Conservation (phyloP, 805 yeast species). For the Candida anglica region DNA sequence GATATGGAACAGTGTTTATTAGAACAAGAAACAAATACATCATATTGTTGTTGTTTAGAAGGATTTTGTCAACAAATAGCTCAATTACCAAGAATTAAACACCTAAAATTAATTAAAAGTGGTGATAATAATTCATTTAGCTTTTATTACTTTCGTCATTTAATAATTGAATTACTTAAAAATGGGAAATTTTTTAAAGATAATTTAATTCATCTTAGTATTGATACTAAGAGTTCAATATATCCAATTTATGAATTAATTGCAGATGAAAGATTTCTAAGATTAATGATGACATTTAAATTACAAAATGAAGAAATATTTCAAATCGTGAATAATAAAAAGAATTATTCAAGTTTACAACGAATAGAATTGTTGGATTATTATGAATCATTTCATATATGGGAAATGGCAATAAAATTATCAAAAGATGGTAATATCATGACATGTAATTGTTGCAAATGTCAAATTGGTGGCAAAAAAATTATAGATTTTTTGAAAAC, state of each 20-base stretch:
- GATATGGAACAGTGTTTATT: too few relatives aligned
- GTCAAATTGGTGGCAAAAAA: not conserved
- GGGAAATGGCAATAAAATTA: constrained; percentile 5
- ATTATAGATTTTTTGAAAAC: constrained; percentile 6
- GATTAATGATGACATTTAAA: not conserved
- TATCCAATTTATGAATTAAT: constrained; percentile 4
- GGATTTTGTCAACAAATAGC: too few relatives aligned
- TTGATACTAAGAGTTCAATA: constrained; percentile 7
- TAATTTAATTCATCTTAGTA: constrained; percentile 2
- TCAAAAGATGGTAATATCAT: not conserved
- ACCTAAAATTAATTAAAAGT: too few relatives aligned
- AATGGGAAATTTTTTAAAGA: not conserved
- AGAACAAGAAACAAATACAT: too few relatives aligned
- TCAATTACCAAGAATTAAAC: too few relatives aligned
- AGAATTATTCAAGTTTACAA: not conserved
- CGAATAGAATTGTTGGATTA: constrained; percentile 6
- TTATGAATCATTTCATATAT: constrained; percentile 7
- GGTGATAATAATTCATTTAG: constrained; percentile 3
- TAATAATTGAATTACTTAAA: not conserved
- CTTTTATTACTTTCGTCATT: constrained; percentile 6
- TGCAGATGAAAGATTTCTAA: not conserved
- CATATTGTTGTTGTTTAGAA: too few relatives aligned
- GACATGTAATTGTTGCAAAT: not conserved
- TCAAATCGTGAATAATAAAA: not conserved
- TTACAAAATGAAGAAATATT: constrained; percentile 1